A percentile compares a stretch with the other conserved stretches of the same genome.
Evolutionary conservation across 768 basidiomycete genomes (phyloP).

Genomic region (Leucosporidium creatinivorum): DNA sequence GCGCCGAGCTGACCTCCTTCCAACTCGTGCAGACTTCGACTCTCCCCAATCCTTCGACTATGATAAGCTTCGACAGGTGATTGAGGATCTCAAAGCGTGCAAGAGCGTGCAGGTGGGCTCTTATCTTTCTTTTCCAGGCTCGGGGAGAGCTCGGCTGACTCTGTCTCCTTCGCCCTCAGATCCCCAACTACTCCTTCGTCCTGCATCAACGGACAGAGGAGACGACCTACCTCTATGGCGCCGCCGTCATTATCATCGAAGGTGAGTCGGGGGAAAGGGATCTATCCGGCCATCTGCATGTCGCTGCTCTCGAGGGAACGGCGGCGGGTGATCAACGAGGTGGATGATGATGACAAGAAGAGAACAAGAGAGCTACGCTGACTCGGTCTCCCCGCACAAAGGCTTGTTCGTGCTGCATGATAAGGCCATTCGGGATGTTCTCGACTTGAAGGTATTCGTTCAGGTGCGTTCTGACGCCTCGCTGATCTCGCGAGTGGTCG

Average conservation of each 20-base stretch:
- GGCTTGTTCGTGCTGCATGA: conserved; percentile 88
- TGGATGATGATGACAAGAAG: too few relatives aligned
- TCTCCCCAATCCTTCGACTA: conserved; percentile 91
- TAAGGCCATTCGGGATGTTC: conserved; percentile 64
- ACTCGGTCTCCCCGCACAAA: too few relatives aligned
- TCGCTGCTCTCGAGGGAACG: too few relatives aligned
- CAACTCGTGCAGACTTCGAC: conserved; percentile 59
- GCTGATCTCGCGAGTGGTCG: background rate
- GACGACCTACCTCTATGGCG: conserved; percentile 41
- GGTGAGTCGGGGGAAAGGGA: too few relatives aligned
- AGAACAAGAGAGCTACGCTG: too few relatives aligned
- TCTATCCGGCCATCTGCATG: too few relatives aligned
- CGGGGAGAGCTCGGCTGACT: background rate
- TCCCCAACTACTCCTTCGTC: conserved; percentile 89
- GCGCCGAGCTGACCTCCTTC: background rate
- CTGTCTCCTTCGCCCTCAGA: conserved; percentile 50
- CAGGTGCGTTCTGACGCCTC: conserved; percentile 50
- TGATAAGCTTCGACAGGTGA: conserved; percentile 77
- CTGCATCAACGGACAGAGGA: conserved; percentile 75
- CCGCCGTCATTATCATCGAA: conserved; percentile 48
- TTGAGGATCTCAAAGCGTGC: conserved; percentile 76
- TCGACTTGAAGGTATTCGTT: conserved; percentile 91
- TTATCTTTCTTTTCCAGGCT: background rate
- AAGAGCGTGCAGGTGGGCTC: conserved; percentile 48
- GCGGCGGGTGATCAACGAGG: too few relatives aligned